These are phyloP conservation scores for Botrytis fragariae DNA, from an alignment of 2,329 filamentous ascomycete genomes.

Conservation along the genomic window DNA sequence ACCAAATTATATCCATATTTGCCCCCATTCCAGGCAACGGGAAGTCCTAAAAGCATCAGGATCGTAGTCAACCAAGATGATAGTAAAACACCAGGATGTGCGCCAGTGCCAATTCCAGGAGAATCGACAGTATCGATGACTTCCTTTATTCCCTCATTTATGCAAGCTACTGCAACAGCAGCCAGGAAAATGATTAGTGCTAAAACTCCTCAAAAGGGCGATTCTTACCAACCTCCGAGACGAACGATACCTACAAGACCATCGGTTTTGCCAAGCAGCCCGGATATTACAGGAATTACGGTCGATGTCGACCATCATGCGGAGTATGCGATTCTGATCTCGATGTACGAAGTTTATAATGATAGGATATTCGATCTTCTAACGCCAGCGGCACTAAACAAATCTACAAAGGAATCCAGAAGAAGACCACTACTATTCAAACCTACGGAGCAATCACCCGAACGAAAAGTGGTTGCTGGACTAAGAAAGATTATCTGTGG, in stretches of 20 bases:
- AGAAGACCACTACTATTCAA: conserved; percentile 90
- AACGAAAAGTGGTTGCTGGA: conserved; percentile 92
- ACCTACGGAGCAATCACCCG: conserved; percentile 79
- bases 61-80: conserved; percentile 25
- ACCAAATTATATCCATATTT: conserved; percentile 28
- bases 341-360: conserved; percentile 99
- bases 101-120: conserved; percentile 21
- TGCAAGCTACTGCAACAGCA: conserved; percentile 36
- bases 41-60: conserved; percentile 36
- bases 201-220: conserved; percentile 50
- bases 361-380: conserved; percentile 95
- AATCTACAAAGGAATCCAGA: conserved; percentile 64
- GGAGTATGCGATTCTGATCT: conserved; percentile 85
- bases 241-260: conserved; percentile 64
- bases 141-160: conserved; percentile 34
- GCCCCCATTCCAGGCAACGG: conserved; percentile 25
- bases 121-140: conserved; percentile 23
- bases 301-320: conserved; percentile 65
- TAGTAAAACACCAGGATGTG: conserved; percentile 16
- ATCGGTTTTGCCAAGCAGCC: conserved; percentile 68
- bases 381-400: conserved; percentile 58
- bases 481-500: conserved; percentile 86
- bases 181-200: conserved; percentile 38
- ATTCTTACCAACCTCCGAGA: conserved; percentile 52
- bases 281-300: conserved; percentile 69